A percentile compares a stretch with the other conserved stretches of the same genome.
Evolutionary conservation across 495 filamentous ascomycete genomes (phyloP).

Genomic region (Neurospora africana): DNA sequence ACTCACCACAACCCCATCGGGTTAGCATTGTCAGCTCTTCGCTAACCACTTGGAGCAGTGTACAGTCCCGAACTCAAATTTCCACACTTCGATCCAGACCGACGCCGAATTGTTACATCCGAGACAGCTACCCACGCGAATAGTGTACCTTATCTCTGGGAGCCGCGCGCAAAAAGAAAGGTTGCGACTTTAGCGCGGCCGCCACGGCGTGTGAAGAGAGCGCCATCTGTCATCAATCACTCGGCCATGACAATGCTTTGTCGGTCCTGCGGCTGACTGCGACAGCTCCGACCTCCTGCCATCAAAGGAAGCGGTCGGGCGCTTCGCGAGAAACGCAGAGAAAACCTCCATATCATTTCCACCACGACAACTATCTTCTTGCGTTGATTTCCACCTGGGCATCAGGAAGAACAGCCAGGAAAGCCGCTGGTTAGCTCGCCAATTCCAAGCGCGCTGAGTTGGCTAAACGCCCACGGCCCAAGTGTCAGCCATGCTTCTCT

Average conservation of each 20-base stretch:
- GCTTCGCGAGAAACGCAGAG: not conserved
- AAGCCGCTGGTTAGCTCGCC: not conserved
- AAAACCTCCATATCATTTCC: not conserved
- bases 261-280: not conserved
- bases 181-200: not conserved
- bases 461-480: not conserved
- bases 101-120: not conserved
- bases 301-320: not conserved
- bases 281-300: not conserved
- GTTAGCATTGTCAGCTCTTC: not conserved
- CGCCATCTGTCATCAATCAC: not conserved
- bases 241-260: not conserved
- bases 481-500: not conserved
- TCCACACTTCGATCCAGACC: not conserved
- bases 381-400: not conserved
- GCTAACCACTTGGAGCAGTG: not conserved
- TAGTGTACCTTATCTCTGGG: not conserved
- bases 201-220: not conserved
- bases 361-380: not conserved
- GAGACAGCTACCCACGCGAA: not conserved
- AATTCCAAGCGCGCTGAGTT: not conserved
- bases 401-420: not conserved
- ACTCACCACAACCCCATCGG: not conserved
- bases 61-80: not conserved
- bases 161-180: not conserved